Conservation (phyloP, 345 rosid genomes). For the Microcos paniculata region DNA sequence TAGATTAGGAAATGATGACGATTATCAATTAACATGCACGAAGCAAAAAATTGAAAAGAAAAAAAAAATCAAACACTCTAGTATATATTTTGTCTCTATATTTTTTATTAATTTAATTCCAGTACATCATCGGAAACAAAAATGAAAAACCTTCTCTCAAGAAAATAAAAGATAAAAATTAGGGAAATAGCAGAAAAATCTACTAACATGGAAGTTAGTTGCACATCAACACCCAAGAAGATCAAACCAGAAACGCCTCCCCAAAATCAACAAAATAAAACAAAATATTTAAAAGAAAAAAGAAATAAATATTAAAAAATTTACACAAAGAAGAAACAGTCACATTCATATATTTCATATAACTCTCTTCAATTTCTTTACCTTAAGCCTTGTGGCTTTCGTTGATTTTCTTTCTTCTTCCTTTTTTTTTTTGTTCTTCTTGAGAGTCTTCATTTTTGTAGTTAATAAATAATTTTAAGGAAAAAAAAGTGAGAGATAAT, state of each 20-base stretch:
- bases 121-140: constrained; percentile 18
- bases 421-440: neutral
- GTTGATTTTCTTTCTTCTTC: neutral
- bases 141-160: neutral
- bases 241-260: constrained; percentile 26
- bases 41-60: neutral
- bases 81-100: neutral
- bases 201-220: constrained; percentile 20
- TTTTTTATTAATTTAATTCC: constrained; percentile 24
- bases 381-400: constrained; percentile 2
- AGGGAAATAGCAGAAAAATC: neutral
- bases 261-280: constrained; percentile 14
- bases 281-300: constrained; percentile 1
- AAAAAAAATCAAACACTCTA: neutral
- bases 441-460: constrained; percentile 4
- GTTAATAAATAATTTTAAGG: neutral
- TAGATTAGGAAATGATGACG: neutral
- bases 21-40: neutral
- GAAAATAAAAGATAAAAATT: neutral
- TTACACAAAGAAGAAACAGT: constrained; percentile 39
- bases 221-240: constrained; percentile 17
- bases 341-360: constrained; percentile 25
- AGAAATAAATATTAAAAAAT: constrained; percentile 24
- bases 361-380: constrained; percentile 23
- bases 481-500: constrained; percentile 23